Percentiles rank a stretch among this genome's conserved stretches.
These are phyloP conservation scores for Dalechampia spathulata DNA, from an alignment of 441 rosid genomes.

Conservation along the genomic window DNA sequence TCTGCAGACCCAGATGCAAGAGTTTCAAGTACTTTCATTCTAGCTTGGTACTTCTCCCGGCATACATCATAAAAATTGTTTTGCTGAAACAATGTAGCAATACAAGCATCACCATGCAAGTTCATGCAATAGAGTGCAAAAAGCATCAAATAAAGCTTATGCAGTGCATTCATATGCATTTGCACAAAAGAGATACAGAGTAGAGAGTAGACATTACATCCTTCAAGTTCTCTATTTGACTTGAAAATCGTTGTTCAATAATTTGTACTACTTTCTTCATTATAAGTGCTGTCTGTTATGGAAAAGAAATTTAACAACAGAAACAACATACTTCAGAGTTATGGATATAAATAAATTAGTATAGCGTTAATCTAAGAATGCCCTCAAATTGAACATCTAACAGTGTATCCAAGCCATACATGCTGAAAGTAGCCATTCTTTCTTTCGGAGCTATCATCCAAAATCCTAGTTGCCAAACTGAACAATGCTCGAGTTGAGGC, in stretches of 20 bases:
- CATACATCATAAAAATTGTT: slow-evolving; percentile 16
- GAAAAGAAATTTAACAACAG: slow-evolving; percentile 10
- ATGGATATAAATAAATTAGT: background rate
- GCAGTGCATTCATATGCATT: no score
- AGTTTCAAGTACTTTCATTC: slow-evolving; percentile 54
- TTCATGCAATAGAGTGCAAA: no score
- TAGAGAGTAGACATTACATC: slow-evolving; percentile 42
- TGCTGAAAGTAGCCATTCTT: slow-evolving; percentile 63
- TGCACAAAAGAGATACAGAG: background rate
- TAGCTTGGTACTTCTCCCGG: slow-evolving; percentile 23
- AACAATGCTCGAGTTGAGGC: slow-evolving; percentile 70
- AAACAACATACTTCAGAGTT: slow-evolving; percentile 6
- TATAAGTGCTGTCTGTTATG: slow-evolving; percentile 46
- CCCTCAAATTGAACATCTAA: slow-evolving; percentile 15
- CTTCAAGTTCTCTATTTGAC: slow-evolving; percentile 60
- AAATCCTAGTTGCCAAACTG: slow-evolving; percentile 47
- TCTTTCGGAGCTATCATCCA: slow-evolving; percentile 65
- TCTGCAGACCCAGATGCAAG: slow-evolving; percentile 60
- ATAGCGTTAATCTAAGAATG: slow-evolving; percentile 5
- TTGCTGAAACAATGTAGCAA: slow-evolving; percentile 53
- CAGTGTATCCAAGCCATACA: slow-evolving; percentile 43
- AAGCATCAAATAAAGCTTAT: no score
- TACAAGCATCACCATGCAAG: slow-evolving; percentile 16
- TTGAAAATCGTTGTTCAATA: slow-evolving; percentile 71
- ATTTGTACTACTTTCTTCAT: slow-evolving; percentile 59